Evolutionary conservation across 2,329 filamentous ascomycete genomes (phyloP).

Genomic region (Cryphonectria japonica): DNA sequence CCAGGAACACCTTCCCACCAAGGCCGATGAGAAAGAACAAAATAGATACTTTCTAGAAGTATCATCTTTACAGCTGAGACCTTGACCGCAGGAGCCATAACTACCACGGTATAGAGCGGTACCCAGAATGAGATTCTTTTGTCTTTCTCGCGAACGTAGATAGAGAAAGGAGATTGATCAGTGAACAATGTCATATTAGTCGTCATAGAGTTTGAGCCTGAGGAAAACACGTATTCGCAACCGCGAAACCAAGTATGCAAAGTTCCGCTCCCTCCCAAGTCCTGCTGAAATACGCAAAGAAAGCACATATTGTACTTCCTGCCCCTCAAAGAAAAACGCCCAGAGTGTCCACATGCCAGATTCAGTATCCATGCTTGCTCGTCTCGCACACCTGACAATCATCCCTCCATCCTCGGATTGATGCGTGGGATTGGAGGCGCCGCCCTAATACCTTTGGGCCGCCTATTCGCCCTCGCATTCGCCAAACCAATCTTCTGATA

Average conservation of each 20-base stretch:
- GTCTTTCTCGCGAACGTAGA: not conserved
- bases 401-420: not conserved
- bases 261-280: conserved; percentile 2
- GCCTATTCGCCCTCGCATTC: not conserved
- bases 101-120: not conserved
- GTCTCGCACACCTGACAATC: not conserved
- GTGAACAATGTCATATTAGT: conserved; percentile 15
- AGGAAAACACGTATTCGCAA: conserved; percentile 13
- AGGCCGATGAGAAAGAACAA: not conserved
- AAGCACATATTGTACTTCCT: not conserved
- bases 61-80: not conserved
- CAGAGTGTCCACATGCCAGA: not conserved
- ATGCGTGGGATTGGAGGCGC: not conserved
- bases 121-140: not conserved
- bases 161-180: not conserved
- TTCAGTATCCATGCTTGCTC: conserved; percentile 1
- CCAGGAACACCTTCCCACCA: not conserved
- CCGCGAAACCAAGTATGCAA: conserved; percentile 17
- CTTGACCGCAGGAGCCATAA: not conserved
- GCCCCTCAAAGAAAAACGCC: conserved; percentile 10
- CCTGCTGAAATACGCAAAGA: conserved; percentile 10
- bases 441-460: not conserved
- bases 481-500: not conserved
- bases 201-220: conserved; percentile 17
- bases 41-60: not conserved